Conservation (phyloP, 495 filamentous ascomycete species). For the Daldinia caldariorum region DNA sequence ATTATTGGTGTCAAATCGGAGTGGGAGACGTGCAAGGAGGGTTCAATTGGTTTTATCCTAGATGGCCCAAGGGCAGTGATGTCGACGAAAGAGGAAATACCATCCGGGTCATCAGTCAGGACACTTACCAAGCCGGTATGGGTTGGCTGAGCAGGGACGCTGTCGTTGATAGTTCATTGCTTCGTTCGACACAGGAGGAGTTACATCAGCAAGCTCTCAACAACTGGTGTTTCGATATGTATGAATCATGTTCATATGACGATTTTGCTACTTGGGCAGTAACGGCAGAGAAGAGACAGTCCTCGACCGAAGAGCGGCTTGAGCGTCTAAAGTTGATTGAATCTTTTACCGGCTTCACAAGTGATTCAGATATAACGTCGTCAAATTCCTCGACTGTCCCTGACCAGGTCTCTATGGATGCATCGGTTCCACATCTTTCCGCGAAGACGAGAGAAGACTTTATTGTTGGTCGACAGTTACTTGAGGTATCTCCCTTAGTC, state of each 20-base stretch:
- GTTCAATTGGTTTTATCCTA: constrained; percentile 86
- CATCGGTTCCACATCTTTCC: constrained; percentile 66
- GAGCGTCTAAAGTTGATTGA: constrained; percentile 48
- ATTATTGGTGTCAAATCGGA: constrained; percentile 97
- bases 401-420: constrained; percentile 64
- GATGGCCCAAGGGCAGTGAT: constrained; percentile 76
- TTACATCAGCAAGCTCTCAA: constrained; percentile 64
- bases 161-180: constrained; percentile 30
- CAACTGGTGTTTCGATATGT: constrained; percentile 65
- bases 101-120: constrained; percentile 83
- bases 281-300: constrained; percentile 33
- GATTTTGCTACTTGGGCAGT: constrained; percentile 48
- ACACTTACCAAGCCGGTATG: constrained; percentile 81
- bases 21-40: constrained; percentile 90
- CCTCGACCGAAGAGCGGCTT: constrained; percentile 32
- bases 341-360: constrained; percentile 54
- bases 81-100: constrained; percentile 70
- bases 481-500: constrained; percentile 59
- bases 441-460: constrained; percentile 71
- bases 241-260: constrained; percentile 52
- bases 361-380: constrained; percentile 60
- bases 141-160: constrained; percentile 74
- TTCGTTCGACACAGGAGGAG: constrained; percentile 58
- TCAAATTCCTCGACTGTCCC: constrained; percentile 14
- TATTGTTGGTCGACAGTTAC: constrained; percentile 66